Percentiles rank a stretch among this genome's conserved stretches.
Conservation (phyloP, 1,284 basidiomycete species). For the Lentinula novae-zelandiae region DNA sequence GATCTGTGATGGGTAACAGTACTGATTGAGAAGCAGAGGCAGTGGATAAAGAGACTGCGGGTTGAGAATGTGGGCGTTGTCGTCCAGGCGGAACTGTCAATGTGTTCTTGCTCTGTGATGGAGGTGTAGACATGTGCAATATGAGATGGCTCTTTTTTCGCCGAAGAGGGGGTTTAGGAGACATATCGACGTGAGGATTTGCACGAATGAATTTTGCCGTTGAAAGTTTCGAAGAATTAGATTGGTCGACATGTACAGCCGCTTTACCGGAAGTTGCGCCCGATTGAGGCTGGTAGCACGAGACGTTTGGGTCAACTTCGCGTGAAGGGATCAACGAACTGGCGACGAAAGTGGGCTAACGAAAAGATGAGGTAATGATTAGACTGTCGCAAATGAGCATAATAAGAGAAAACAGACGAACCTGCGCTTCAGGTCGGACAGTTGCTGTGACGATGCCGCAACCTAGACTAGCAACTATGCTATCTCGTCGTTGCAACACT, state of each 20-base stretch:
- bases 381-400: background rate
- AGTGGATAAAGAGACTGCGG: background rate
- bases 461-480: background rate
- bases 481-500: background rate
- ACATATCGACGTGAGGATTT: background rate
- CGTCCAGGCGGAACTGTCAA: conserved; percentile 16
- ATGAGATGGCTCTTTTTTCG: conserved; percentile 34
- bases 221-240: background rate
- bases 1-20: background rate
- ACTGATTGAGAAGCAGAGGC: background rate
- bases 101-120: conserved; percentile 29
- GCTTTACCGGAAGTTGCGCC: background rate
- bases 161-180: conserved; percentile 28
- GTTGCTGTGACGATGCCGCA: conserved; percentile 17
- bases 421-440: conserved; percentile 12
- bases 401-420: conserved; percentile 14
- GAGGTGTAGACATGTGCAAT: conserved; percentile 34
- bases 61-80: conserved; percentile 15
- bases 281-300: background rate
- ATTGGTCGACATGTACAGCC: too few species aligned
- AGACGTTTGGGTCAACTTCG: background rate
- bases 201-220: background rate
- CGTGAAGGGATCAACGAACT: background rate
- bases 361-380: background rate
- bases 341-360: background rate